Percentiles rank a stretch among this genome's conserved stretches.
Conservation (phyloP, 441 rosid genomes). For the Biscutella auriculata region DNA sequence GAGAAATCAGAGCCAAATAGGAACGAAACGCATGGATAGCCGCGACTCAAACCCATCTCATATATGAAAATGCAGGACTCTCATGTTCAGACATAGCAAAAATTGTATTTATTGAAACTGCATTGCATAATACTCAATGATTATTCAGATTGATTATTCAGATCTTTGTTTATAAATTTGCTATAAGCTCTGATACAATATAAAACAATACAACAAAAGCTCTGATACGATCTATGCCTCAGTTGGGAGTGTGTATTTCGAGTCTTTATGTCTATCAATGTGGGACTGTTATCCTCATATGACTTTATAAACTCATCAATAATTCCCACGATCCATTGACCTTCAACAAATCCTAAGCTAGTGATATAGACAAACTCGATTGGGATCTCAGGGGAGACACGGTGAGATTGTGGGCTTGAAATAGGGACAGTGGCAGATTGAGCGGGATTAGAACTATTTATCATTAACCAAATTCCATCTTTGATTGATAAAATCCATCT, state of each 20-base stretch:
- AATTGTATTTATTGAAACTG: too few relatives aligned
- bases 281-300: constrained; percentile 25
- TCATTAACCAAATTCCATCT: neutral
- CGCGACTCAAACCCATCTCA: too few relatives aligned
- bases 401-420: neutral
- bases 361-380: constrained; percentile 48
- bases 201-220: too few relatives aligned
- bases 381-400: constrained; percentile 37
- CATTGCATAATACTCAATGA: too few relatives aligned
- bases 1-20: too few relatives aligned
- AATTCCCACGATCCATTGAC: constrained; percentile 61
- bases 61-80: neutral
- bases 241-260: constrained; percentile 46
- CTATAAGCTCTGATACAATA: too few relatives aligned
- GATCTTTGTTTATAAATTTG: too few relatives aligned
- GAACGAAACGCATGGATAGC: too few relatives aligned
- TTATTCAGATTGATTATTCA: too few relatives aligned
- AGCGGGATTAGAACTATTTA: neutral
- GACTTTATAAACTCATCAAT: constrained; percentile 64
- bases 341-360: constrained; percentile 55
- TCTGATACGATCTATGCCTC: constrained; percentile 75
- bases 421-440: neutral
- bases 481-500: constrained; percentile 17
- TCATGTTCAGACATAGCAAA: neutral
- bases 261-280: constrained; percentile 64